Conservation (phyloP, 768 basidiomycete species). For the Mycena venus region DNA sequence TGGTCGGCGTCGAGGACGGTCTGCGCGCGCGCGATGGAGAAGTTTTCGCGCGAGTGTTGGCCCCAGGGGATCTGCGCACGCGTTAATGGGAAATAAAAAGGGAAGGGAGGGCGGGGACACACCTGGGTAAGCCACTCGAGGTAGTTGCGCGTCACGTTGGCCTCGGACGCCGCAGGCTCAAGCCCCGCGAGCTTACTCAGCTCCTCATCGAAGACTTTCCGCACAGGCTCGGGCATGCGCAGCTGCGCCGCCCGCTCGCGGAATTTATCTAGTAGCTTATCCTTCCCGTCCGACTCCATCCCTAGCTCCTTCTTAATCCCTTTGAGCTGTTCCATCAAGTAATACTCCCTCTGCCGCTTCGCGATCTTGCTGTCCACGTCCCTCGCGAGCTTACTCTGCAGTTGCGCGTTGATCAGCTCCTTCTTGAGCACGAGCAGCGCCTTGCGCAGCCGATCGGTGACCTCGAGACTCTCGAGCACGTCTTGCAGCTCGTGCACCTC, state of each 20-base stretch:
- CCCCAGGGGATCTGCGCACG: conserved; percentile 92
- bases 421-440: conserved; percentile 95
- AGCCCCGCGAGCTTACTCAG: conserved; percentile 89
- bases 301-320: conserved; percentile 97
- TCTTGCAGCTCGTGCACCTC: conserved; percentile 94
- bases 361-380: conserved; percentile 97
- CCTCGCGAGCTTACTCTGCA: conserved; percentile 91
- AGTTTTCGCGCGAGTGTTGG: conserved; percentile 93
- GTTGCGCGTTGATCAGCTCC: conserved; percentile 95
- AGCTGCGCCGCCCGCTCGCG: conserved; percentile 84
- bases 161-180: conserved; percentile 92
- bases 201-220: conserved; percentile 98
- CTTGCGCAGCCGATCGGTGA: conserved; percentile 92
- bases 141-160: conserved; percentile 95
- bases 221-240: conserved; percentile 91
- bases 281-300: conserved; percentile 96
- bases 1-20: conserved; percentile 94
- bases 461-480: conserved; percentile 87
- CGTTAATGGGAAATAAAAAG: conserved; percentile 5
- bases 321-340: conserved; percentile 96
- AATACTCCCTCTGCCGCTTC: conserved; percentile 94
- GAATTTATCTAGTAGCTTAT: conserved; percentile 93
- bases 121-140: conserved; percentile 93
- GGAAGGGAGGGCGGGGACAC: conserved; percentile 9
- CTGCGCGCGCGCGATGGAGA: conserved; percentile 85